A percentile compares a stretch with the other conserved stretches of the same genome.
phyloP scores from a whole-genome alignment of 129 eudicot genomes.

The Tanacetum coccineum region DNA sequence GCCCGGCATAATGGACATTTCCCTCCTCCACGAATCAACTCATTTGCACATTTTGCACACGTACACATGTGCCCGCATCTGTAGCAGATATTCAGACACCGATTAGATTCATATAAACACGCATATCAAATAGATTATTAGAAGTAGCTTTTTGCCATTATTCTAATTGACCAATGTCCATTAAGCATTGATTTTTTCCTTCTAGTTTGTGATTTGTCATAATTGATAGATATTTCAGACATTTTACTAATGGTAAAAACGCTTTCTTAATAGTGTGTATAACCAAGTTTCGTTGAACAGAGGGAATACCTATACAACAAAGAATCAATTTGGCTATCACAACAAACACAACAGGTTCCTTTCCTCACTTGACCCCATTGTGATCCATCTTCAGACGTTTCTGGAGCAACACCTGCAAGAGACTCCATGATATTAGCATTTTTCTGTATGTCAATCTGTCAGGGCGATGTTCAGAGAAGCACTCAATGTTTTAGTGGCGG shows the following conservation, averaged over 20 bases:
- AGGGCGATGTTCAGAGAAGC: no score
- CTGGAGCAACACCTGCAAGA: conserved; percentile 57
- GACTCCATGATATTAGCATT: background rate
- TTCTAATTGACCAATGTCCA: no score
- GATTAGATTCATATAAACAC: background rate
- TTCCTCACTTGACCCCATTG: conserved; percentile 88
- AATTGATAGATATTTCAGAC: background rate
- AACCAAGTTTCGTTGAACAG: background rate
- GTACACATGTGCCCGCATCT: conserved; percentile 99
- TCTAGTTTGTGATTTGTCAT: background rate
- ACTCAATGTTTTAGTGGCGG: no score
- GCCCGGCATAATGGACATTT: conserved; percentile 98
- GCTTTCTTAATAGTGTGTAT: background rate
- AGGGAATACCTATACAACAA: conserved; percentile 80
- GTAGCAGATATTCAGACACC: background rate
- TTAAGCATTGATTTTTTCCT: background rate
- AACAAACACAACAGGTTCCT: conserved; percentile 97
- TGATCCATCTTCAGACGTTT: conserved; percentile 92
- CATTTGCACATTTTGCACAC: conserved; percentile 92
- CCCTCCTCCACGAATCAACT: conserved; percentile 93
- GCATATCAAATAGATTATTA: no score
- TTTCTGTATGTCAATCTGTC: no score
- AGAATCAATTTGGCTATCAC: conserved; percentile 95
- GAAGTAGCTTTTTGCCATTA: no score
- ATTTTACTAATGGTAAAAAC: background rate